Percentiles rank a stretch among this genome's conserved stretches.
phyloP scores from a whole-genome alignment of 805 yeast species.

The Yamadazyma phyllophila region DNA sequence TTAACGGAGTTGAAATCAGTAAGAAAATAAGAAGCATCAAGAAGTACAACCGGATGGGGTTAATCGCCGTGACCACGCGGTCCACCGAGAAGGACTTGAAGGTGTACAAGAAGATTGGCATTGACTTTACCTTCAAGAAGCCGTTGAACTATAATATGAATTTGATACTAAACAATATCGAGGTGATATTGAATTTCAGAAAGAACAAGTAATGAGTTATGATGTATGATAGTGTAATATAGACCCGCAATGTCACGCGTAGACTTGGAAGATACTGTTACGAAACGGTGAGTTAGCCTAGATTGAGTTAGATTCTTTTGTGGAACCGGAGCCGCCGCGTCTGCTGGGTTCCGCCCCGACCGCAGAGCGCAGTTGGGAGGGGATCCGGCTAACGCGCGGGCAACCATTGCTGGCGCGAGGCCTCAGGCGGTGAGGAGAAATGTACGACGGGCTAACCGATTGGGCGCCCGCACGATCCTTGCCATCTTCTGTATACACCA shows the following conservation, averaged over 20 bases:
- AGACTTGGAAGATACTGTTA: too few species aligned
- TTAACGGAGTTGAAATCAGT: slow-evolving; percentile 41
- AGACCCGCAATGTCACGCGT: background rate
- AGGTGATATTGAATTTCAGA: slow-evolving; percentile 14
- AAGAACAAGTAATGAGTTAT: slow-evolving; percentile 12
- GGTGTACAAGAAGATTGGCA: slow-evolving; percentile 32
- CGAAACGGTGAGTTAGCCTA: too few species aligned
- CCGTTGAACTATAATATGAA: slow-evolving; percentile 29
- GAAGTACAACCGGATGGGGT: slow-evolving; percentile 22
- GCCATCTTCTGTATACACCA: too few species aligned
- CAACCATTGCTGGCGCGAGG: too few species aligned
- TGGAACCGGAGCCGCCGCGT: too few species aligned
- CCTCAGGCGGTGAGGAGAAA: too few species aligned
- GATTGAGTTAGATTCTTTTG: too few species aligned
- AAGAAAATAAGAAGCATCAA: slow-evolving; percentile 14
- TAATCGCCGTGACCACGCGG: slow-evolving; percentile 44
- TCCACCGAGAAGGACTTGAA: slow-evolving; percentile 25
- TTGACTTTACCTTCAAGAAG: slow-evolving; percentile 41
- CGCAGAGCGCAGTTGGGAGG: too few species aligned
- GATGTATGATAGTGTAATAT: slow-evolving; percentile 9
- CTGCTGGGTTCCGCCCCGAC: too few species aligned
- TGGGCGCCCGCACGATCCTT: too few species aligned
- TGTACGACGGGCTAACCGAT: too few species aligned
- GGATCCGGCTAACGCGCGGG: too few species aligned
- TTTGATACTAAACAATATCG: slow-evolving; percentile 15